Evolutionary conservation across 140 eudicot species (phyloP).

Genomic region (Flaveria floridana): DNA sequence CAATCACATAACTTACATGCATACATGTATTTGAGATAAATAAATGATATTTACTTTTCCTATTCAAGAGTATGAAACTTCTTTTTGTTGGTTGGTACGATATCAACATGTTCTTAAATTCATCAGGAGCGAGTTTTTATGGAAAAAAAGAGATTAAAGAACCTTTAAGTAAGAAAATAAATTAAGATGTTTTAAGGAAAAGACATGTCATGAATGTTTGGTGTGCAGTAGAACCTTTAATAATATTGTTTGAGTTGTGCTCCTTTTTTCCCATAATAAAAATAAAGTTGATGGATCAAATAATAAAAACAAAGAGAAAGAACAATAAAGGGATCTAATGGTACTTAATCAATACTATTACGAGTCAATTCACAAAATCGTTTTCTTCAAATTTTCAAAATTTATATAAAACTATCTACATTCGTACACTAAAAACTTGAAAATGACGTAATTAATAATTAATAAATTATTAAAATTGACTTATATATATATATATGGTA

Average conservation of each 20-base stretch:
- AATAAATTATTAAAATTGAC: neutral
- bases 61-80: no score
- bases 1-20: no score
- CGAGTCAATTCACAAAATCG: neutral
- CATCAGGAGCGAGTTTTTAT: no score
- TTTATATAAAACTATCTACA: neutral
- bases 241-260: neutral
- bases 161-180: neutral
- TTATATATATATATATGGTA: neutral
- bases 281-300: neutral
- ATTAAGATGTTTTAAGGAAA: neutral
- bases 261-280: neutral
- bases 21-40: no score
- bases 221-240: neutral
- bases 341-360: neutral
- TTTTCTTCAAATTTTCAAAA: neutral
- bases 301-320: neutral
- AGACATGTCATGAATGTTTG: neutral
- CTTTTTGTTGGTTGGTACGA: no score
- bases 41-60: no score
- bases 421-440: neutral
- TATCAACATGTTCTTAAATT: no score
- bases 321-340: neutral
- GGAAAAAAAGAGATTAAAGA: no score
- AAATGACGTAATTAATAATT: neutral